These are phyloP conservation scores for Agaricales sp. DNA, from an alignment of 1,284 basidiomycete species.

Conservation along the genomic window DNA sequence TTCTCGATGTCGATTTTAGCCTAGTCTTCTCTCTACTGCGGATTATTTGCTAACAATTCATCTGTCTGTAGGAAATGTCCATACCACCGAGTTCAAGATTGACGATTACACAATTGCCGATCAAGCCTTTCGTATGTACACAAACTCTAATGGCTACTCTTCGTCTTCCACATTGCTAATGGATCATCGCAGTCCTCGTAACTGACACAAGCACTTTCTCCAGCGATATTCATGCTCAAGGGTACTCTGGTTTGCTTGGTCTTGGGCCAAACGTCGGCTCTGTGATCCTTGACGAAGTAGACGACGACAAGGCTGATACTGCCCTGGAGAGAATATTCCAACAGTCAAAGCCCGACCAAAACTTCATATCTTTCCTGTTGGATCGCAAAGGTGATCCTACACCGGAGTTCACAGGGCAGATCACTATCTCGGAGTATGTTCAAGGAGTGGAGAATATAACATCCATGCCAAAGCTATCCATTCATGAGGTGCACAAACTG, in stretches of 20 bases:
- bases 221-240: conserved; percentile 43
- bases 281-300: conserved; percentile 46
- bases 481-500: conserved; percentile 52
- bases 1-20: no score
- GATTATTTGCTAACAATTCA: conserved; percentile 4
- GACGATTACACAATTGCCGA: conserved; percentile 46
- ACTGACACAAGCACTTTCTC: conserved; percentile 57
- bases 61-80: conserved; percentile 43
- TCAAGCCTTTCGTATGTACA: conserved; percentile 59
- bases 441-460: conserved; percentile 51
- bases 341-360: conserved; percentile 38
- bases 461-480: conserved; percentile 49
- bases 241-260: conserved; percentile 63
- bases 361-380: conserved; percentile 64
- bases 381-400: conserved; percentile 45
- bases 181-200: conserved; percentile 21
- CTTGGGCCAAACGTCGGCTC: conserved; percentile 68
- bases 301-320: conserved; percentile 37
- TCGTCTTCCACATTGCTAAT: conserved; percentile 33
- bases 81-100: conserved; percentile 44
- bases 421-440: conserved; percentile 48
- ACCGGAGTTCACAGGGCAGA: conserved; percentile 32
- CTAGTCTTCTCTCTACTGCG: no score
- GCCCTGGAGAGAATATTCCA: conserved; percentile 52
- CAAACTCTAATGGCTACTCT: conserved; percentile 4